phyloP scores from a whole-genome alignment of 2,329 filamentous ascomycete species.

The Tolypocladium tundrense region DNA sequence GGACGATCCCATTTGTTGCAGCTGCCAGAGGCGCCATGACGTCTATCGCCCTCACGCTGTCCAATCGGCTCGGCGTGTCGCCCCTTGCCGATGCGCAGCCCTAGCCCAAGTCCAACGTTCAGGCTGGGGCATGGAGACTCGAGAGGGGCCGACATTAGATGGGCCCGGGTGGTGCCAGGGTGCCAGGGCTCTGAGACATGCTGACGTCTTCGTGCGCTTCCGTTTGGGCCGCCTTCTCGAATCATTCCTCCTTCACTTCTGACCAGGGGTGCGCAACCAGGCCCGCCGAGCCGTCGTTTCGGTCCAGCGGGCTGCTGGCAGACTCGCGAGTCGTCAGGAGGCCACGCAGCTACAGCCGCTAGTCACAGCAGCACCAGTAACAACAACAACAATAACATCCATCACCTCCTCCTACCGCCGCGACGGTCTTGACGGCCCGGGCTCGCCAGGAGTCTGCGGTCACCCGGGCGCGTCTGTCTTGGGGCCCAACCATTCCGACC shows the following conservation, averaged over 20 bases:
- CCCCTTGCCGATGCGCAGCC: conserved; percentile 3
- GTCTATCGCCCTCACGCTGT: conserved; percentile 2
- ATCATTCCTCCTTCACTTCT: conserved; percentile 2
- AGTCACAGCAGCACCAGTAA: neutral
- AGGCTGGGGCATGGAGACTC: neutral
- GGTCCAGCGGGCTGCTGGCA: neutral
- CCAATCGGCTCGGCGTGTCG: conserved; percentile 7
- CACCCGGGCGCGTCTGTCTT: neutral
- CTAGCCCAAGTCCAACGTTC: conserved; percentile 1
- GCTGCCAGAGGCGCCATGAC: conserved; percentile 5
- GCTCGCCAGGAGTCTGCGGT: neutral
- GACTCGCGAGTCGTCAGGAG: neutral
- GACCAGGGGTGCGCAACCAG: neutral
- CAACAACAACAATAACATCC: neutral
- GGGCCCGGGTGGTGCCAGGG: neutral
- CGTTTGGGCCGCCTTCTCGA: conserved; percentile 4
- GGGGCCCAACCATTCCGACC: neutral
- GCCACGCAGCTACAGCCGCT: neutral
- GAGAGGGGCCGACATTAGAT: neutral
- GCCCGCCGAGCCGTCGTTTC: neutral
- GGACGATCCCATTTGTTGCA: conserved; percentile 4
- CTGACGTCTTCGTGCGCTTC: conserved; percentile 1
- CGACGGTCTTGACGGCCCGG: neutral
- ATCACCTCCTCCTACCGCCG: neutral
- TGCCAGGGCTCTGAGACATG: conserved; percentile 4